These are phyloP conservation scores for Calamus simplicifolius DNA, from an alignment of 176 grass and related monocot genomes.

Conservation along the genomic window DNA sequence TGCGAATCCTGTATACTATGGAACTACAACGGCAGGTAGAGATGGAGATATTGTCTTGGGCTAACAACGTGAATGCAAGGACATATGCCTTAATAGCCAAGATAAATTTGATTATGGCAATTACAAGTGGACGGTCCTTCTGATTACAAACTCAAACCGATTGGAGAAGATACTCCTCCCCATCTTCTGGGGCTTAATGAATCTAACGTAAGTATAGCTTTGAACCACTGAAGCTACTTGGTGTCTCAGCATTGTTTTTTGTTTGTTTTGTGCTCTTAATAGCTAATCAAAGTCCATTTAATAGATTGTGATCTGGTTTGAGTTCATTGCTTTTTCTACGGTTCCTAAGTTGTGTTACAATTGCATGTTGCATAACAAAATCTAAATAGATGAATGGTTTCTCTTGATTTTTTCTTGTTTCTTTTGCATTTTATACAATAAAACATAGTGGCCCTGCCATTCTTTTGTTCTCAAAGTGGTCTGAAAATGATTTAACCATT, in stretches of 20 bases:
- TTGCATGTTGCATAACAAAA: too few relatives aligned
- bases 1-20: conserved; percentile 53
- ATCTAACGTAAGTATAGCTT: conserved; percentile 34
- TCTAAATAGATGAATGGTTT: too few relatives aligned
- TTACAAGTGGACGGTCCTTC: conserved; percentile 78
- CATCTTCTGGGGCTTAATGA: conserved; percentile 98
- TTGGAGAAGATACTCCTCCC: conserved; percentile 85
- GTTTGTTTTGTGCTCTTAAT: neutral
- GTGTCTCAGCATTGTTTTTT: too few relatives aligned
- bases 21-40: neutral
- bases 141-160: conserved; percentile 57
- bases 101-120: conserved; percentile 66
- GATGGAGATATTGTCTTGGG: conserved; percentile 38
- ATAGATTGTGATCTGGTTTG: too few relatives aligned
- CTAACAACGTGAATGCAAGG: conserved; percentile 33
- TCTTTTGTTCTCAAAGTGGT: too few relatives aligned
- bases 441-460: too few relatives aligned
- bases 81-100: conserved; percentile 34
- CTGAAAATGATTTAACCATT: too few relatives aligned
- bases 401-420: too few relatives aligned
- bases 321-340: too few relatives aligned
- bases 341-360: too few relatives aligned
- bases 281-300: too few relatives aligned
- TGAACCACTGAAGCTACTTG: neutral
- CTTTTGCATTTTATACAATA: too few relatives aligned